Percentiles rank a stretch among this genome's conserved stretches.
Evolutionary conservation across 352 stramenopile species (phyloP).

Genomic region (Phytophthora palmivora): DNA sequence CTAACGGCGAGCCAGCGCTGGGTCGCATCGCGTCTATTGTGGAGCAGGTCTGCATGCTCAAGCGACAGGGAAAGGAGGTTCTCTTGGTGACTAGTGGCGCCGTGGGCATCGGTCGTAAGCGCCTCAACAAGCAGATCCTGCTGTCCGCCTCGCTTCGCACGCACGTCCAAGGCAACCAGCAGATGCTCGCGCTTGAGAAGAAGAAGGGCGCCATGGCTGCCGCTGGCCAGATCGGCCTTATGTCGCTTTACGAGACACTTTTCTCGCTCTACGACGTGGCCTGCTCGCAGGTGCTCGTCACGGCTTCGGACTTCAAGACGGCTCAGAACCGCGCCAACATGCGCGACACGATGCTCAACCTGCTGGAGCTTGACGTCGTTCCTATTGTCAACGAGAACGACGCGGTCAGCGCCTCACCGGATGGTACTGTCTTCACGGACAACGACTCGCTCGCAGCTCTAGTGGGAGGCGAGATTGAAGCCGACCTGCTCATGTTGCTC

Average conservation of each 20-base stretch:
- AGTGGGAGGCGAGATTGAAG: slow-evolving; percentile 90
- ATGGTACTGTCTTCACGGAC: slow-evolving; percentile 94
- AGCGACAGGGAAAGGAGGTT: slow-evolving; percentile 91
- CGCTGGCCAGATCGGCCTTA: slow-evolving; percentile 97
- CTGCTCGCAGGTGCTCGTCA: slow-evolving; percentile 93
- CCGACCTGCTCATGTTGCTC: slow-evolving; percentile 95
- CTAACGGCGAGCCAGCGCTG: slow-evolving; percentile 92
- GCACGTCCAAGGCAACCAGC: slow-evolving; percentile 89
- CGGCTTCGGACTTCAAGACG: slow-evolving; percentile 85
- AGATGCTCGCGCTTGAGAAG: slow-evolving; percentile 91
- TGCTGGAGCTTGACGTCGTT: slow-evolving; percentile 96
- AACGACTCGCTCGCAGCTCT: slow-evolving; percentile 95
- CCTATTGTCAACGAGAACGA: slow-evolving; percentile 99
- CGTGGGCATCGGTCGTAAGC: slow-evolving; percentile 94
- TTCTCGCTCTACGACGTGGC: slow-evolving; percentile 96
- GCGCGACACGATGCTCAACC: slow-evolving; percentile 89
- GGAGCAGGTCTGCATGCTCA: slow-evolving; percentile 95
- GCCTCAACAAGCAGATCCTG: slow-evolving; percentile 94
- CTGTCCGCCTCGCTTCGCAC: slow-evolving; percentile 87
- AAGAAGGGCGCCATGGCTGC: slow-evolving; percentile 90
- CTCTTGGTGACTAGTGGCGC: slow-evolving; percentile 91
- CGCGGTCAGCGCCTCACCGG: slow-evolving; percentile 89
- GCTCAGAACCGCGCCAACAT: slow-evolving; percentile 85
- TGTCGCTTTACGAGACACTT: slow-evolving; percentile 97
- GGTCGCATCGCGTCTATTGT: slow-evolving; percentile 92